A percentile compares a stretch with the other conserved stretches of the same genome.
phyloP scores from a whole-genome alignment of 164 flowering plant species.

The Dillenia turbinata region DNA sequence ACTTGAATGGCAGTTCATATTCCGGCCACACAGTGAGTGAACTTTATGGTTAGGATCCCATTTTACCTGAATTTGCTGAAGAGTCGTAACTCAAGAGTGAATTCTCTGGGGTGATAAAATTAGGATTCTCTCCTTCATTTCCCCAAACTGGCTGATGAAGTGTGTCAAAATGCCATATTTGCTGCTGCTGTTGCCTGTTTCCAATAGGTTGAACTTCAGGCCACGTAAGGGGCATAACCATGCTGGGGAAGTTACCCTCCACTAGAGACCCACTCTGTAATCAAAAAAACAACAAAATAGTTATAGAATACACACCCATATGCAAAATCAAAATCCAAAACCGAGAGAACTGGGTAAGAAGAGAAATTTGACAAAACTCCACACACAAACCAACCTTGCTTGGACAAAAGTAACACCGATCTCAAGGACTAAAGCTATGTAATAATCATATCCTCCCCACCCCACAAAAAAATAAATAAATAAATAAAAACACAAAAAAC shows the following conservation, averaged over 20 bases:
- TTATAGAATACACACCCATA: not conserved
- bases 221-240: constrained; percentile 44
- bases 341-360: too few relatives aligned
- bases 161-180: constrained; percentile 42
- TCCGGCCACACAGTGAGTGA: too few relatives aligned
- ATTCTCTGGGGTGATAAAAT: constrained; percentile 45
- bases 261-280: constrained; percentile 46
- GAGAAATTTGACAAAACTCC: not conserved
- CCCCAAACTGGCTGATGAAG: constrained; percentile 42
- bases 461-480: too few relatives aligned
- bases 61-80: constrained; percentile 58
- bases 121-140: constrained; percentile 40
- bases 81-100: constrained; percentile 51
- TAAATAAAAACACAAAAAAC: too few relatives aligned
- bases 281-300: not conserved
- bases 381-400: not conserved
- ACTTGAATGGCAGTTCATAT: too few relatives aligned
- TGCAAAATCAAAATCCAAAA: not conserved
- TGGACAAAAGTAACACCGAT: not conserved
- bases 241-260: constrained; percentile 37
- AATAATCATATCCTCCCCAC: too few relatives aligned
- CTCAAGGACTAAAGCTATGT: too few relatives aligned
- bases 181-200: constrained; percentile 38
- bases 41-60: not conserved
- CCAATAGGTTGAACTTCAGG: constrained; percentile 39